Percentiles rank a stretch among this genome's conserved stretches.
These are phyloP conservation scores for Diddensiella santjacobensis DNA, from an alignment of 805 yeast genomes.

Conservation along the genomic window DNA sequence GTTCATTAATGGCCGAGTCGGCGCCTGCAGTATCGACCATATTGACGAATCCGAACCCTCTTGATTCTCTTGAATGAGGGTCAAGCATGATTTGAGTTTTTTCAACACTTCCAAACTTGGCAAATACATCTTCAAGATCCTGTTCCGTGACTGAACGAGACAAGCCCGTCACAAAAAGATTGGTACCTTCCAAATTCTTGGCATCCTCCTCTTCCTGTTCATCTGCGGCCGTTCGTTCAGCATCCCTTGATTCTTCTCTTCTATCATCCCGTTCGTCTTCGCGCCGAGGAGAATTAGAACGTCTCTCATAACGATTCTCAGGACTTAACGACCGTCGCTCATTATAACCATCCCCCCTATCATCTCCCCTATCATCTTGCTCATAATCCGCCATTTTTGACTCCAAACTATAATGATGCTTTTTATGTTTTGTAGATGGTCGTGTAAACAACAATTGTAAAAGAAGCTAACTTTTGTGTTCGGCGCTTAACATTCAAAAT, in stretches of 20 bases:
- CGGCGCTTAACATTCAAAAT: too few relatives aligned
- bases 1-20: conserved; percentile 42
- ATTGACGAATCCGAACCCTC: conserved; percentile 52
- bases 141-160: conserved; percentile 29
- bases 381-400: conserved; percentile 21
- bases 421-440: too few relatives aligned
- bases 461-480: too few relatives aligned
- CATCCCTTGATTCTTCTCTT: conserved; percentile 3
- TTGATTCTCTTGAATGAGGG: conserved; percentile 40
- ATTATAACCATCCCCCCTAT: conserved; percentile 6
- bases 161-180: conserved; percentile 35
- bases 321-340: conserved; percentile 17
- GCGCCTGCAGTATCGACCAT: conserved; percentile 43
- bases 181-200: conserved; percentile 32
- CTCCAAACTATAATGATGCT: too few relatives aligned
- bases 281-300: conserved; percentile 24
- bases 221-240: neutral
- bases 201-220: conserved; percentile 24
- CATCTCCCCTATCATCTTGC: conserved; percentile 14
- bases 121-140: conserved; percentile 29
- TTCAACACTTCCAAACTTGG: conserved; percentile 29
- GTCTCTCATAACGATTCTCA: conserved; percentile 19
- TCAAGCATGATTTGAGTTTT: conserved; percentile 43
- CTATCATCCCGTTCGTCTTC: neutral
- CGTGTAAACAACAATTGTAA: too few relatives aligned